Conservation (phyloP, 805 yeast species). For the Kazachstania africana region DNA sequence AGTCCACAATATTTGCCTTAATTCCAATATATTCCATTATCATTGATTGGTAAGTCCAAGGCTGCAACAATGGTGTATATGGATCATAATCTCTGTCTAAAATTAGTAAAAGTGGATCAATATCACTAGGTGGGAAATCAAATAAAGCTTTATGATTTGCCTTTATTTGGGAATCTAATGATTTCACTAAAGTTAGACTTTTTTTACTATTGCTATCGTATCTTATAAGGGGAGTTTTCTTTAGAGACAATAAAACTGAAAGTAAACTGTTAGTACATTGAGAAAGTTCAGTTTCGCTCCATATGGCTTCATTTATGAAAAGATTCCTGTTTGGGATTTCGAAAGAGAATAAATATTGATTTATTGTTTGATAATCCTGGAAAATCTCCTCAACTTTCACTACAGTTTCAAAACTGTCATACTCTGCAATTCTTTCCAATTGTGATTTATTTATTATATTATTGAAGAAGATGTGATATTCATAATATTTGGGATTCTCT, state of each 20-base stretch:
- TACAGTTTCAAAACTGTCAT: conserved; percentile 78
- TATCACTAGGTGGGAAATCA: conserved; percentile 50
- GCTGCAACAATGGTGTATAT: conserved; percentile 78
- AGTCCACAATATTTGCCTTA: conserved; percentile 63
- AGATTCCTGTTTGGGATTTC: conserved; percentile 18
- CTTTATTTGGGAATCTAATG: conserved; percentile 44
- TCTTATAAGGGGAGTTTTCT: conserved; percentile 61
- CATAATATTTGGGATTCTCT: conserved; percentile 64
- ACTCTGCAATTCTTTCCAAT: conserved; percentile 78
- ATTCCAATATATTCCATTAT: conserved; percentile 86
- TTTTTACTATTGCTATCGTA: conserved; percentile 60
- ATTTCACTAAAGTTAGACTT: conserved; percentile 58
- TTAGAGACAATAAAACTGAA: conserved; percentile 44
- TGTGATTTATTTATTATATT: conserved; percentile 66
- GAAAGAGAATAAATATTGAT: conserved; percentile 52
- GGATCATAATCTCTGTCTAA: conserved; percentile 87
- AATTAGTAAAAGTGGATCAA: conserved; percentile 55
- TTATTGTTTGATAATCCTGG: conserved; percentile 69
- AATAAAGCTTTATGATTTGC: conserved; percentile 48
- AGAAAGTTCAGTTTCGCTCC: conserved; percentile 19
- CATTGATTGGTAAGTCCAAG: conserved; percentile 99
- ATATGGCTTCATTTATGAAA: conserved; percentile 18
- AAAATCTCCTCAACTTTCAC: conserved; percentile 70
- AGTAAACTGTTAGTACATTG: conserved; percentile 14
- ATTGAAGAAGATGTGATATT: conserved; percentile 68